Evolutionary conservation across 768 basidiomycete species (phyloP).

Genomic region (Hortiboletus flavorubellus): DNA sequence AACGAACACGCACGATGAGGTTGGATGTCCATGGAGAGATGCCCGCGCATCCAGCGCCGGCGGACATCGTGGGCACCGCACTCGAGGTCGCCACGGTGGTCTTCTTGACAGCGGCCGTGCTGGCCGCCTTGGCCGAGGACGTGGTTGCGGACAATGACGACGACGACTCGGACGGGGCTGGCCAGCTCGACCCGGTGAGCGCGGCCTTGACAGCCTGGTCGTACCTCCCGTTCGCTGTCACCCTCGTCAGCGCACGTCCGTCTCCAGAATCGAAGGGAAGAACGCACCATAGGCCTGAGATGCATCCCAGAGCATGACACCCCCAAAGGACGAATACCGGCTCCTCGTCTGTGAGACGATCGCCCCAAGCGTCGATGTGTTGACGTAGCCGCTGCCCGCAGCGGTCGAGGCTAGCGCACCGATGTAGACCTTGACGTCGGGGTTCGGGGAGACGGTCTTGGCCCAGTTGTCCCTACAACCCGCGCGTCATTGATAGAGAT

Average conservation of each 20-base stretch:
- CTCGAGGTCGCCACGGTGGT: conserved; percentile 3
- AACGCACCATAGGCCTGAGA: conserved; percentile 44
- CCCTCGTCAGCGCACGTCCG: not conserved
- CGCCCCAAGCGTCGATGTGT: conserved; percentile 28
- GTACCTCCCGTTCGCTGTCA: conserved; percentile 40
- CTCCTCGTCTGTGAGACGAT: conserved; percentile 33
- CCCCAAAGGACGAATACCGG: conserved; percentile 45
- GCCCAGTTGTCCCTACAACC: conserved; percentile 46
- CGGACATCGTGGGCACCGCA: conserved; percentile 7
- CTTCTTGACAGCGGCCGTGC: not conserved
- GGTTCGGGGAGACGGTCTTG: conserved; percentile 39
- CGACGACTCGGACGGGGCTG: not conserved
- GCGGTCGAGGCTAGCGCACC: conserved; percentile 44
- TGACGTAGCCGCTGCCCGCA: conserved; percentile 42
- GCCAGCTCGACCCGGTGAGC: conserved; percentile 23
- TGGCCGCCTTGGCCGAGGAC: not conserved
- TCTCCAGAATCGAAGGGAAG: no score
- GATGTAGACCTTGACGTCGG: conserved; percentile 46
- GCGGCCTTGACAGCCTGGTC: conserved; percentile 42
- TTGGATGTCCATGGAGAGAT: conserved; percentile 40
- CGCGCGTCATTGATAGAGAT: not conserved
- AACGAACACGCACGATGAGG: conserved; percentile 34
- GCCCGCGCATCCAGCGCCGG: conserved; percentile 36
- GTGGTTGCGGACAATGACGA: not conserved
- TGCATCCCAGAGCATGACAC: conserved; percentile 42